Conservation (phyloP, 1,284 basidiomycete species). For the Sporisorium scitamineum region DNA sequence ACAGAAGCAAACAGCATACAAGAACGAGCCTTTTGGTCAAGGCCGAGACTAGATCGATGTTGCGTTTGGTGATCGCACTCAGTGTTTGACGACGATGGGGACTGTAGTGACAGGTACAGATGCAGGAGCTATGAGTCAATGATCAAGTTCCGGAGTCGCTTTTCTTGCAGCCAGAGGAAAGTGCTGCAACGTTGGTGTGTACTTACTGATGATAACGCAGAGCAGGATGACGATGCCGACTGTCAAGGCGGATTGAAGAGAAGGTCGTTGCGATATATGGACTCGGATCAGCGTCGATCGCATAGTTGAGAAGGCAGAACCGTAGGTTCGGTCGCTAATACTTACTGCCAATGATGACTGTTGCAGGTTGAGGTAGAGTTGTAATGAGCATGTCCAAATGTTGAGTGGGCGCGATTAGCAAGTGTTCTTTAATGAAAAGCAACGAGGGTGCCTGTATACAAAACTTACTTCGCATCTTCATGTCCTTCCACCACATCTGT, state of each 20-base stretch:
- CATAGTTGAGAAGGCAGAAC: not conserved
- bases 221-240: constrained; percentile 67
- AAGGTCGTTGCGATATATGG: not conserved
- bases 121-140: not conserved
- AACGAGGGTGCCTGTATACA: not conserved
- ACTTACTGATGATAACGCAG: constrained; percentile 68
- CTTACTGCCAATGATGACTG: constrained; percentile 47
- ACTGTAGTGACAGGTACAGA: constrained; percentile 24
- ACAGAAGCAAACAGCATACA: constrained; percentile 34
- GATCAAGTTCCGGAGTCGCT: not conserved
- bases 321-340: not conserved
- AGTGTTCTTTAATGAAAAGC: not conserved
- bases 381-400: not conserved
- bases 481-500: constrained; percentile 76
- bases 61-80: not conserved
- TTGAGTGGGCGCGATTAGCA: not conserved
- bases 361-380: not conserved
- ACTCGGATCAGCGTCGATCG: not conserved
- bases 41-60: not conserved
- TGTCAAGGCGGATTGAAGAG: not conserved
- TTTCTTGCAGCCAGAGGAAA: not conserved
- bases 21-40: constrained; percentile 5
- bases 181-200: not conserved
- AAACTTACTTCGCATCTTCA: constrained; percentile 56
- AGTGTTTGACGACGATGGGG: constrained; percentile 61